Evolutionary conservation across 441 rosid genomes (phyloP).

Genomic region (Melastoma candidum): DNA sequence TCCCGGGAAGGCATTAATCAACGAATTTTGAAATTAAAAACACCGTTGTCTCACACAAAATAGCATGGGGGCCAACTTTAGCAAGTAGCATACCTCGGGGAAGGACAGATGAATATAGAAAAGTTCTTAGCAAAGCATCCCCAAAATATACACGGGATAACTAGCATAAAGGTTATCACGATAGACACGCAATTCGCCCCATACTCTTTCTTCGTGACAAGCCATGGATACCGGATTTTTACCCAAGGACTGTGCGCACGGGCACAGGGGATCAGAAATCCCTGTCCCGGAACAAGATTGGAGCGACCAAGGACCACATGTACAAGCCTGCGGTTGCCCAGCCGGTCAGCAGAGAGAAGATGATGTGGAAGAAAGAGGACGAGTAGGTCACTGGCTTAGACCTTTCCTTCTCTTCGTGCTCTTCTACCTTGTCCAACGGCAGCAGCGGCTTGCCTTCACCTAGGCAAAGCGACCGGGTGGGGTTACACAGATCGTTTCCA

Average conservation of each 20-base stretch:
- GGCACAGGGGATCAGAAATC: conserved; percentile 45
- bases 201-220: neutral
- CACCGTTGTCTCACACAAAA: no score
- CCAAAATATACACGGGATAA: no score
- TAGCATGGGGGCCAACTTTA: no score
- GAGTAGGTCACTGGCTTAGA: conserved; percentile 79
- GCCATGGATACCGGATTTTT: neutral
- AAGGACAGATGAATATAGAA: no score
- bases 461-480: conserved; percentile 4
- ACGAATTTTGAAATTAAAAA: no score
- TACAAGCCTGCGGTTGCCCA: conserved; percentile 90
- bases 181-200: neutral
- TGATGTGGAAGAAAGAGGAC: conserved; percentile 89
- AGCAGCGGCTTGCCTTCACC: conserved; percentile 66
- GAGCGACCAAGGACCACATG: conserved; percentile 81
- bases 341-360: conserved; percentile 73
- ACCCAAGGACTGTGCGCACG: neutral
- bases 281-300: conserved; percentile 77
- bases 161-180: no score
- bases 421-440: conserved; percentile 68
- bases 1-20: no score
- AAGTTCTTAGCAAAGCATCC: no score
- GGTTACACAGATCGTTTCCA: neutral
- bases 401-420: conserved; percentile 57
- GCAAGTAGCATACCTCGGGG: no score